phyloP scores from a whole-genome alignment of 2,329 filamentous ascomycete genomes.

The Aspergillus fumigatus region DNA sequence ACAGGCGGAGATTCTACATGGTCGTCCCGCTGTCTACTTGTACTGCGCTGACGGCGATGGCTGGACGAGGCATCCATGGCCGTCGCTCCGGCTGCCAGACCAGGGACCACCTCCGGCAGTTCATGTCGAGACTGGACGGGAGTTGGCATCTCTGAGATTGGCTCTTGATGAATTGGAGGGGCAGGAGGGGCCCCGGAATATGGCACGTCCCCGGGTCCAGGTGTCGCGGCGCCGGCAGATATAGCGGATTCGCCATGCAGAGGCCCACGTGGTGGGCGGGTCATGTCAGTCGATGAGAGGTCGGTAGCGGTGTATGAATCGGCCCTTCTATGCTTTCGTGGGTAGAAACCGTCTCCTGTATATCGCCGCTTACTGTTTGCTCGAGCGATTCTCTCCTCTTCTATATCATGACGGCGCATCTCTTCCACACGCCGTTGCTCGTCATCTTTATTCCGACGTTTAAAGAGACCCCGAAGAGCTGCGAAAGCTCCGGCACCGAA shows the following conservation, averaged over 20 bases:
- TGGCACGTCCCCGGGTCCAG: conserved; percentile 26
- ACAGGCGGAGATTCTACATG: conserved; percentile 55
- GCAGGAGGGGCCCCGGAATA: conserved; percentile 35
- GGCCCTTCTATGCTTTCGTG: conserved; percentile 25
- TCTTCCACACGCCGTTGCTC: conserved; percentile 58
- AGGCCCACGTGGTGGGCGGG: conserved; percentile 24
- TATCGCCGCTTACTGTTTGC: conserved; percentile 58
- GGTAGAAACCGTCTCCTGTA: conserved; percentile 60
- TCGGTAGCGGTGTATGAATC: conserved; percentile 35
- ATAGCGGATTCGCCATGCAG: conserved; percentile 32
- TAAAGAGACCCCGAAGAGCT: conserved; percentile 54
- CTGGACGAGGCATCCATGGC: conserved; percentile 27
- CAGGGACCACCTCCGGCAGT: conserved; percentile 26
- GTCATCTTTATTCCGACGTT: conserved; percentile 52
- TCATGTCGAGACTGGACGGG: conserved; percentile 16
- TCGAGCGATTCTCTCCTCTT: conserved; percentile 50
- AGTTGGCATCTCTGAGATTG: conserved; percentile 29
- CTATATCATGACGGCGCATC: conserved; percentile 47
- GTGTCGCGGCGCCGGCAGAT: conserved; percentile 26
- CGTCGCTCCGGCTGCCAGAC: conserved; percentile 30
- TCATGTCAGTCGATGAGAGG: conserved; percentile 33
- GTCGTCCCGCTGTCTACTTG: conserved; percentile 34
- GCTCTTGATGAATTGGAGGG: conserved; percentile 38
- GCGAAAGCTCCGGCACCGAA: conserved; percentile 66
- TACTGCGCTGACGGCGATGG: conserved; percentile 28